Base-by-base conservation (phyloP, 306 rosid species). In the Malus orientalis region DNA sequence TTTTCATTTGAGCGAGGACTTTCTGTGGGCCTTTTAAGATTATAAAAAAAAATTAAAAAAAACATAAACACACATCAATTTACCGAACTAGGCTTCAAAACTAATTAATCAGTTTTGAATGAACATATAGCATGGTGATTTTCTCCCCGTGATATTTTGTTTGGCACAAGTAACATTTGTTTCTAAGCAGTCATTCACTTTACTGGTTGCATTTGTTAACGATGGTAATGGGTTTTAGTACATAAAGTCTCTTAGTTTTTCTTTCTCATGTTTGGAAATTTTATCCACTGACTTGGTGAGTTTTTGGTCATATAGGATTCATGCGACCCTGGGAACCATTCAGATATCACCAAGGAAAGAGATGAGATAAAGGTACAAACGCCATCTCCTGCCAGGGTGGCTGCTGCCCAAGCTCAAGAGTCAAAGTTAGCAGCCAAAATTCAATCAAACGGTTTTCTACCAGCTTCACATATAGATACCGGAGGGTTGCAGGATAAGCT, bases 331-430 rank as follows among this genome's bases (percentile, higher is more conserved):
- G 97, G 92, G 58, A 95, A 86, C 82, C 97, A 84, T 77, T 95
- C 97, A 38, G 97, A 94, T 81, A 59, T 89, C 79, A 88, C 95
- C 6, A 95, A 94, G 73, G 95, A 92, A 78, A 89, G 90, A 85
- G 93, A 90, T 19, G 95, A 92, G 76, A 81, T 83, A 76, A 87
- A 90, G 90, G 84, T 76, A 79, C 92, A 85, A 70, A 58, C 65
- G 62, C 82, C 84, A 12, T 81, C 60, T 72, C 75, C 84, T 59
- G 76, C 81, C 32, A 71, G 60, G 79, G 75, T 42, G 60, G 74
- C 78, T 55, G 54, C 81, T 67, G 71, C 84, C 60, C 69, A 85
- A 73, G 79, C 82, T 67, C 84, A 73, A 75, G 86, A 81, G 79
- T 71, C 76, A 45, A 90, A 84, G 59, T 42, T 82, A 57, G 85